Evolutionary conservation across 306 rosid genomes (phyloP).

Genomic region (Malus orientalis): DNA sequence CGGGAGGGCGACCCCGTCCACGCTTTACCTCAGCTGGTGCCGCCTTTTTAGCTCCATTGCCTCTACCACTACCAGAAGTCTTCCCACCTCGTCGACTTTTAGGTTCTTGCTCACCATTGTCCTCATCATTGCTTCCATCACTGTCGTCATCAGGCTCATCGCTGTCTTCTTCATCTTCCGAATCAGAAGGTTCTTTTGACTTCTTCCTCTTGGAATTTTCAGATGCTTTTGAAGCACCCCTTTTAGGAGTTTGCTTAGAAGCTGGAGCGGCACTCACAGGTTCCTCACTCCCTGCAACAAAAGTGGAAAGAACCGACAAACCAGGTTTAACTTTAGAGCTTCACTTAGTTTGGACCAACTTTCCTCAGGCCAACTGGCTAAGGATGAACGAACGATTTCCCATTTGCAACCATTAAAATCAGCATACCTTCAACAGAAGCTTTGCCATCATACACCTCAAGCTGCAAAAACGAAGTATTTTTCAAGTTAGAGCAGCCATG

Average conservation of each 20-base stretch:
- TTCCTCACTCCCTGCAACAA: conserved; percentile 42
- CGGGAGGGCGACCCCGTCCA: conserved; percentile 53
- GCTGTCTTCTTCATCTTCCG: conserved; percentile 33
- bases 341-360: background rate
- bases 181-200: conserved; percentile 54
- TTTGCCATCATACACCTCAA: conserved; percentile 75
- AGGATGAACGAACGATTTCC: background rate
- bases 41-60: conserved; percentile 45
- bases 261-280: conserved; percentile 23
- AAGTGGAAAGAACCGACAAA: conserved; percentile 1
- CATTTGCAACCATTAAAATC: background rate
- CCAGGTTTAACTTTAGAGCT: conserved; percentile 2
- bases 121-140: conserved; percentile 47
- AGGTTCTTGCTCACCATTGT: conserved; percentile 40
- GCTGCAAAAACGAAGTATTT: conserved; percentile 38
- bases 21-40: conserved; percentile 30
- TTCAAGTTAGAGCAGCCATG: background rate
- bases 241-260: conserved; percentile 55
- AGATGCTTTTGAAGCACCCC: conserved; percentile 46
- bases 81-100: conserved; percentile 44
- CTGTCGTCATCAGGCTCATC: conserved; percentile 32
- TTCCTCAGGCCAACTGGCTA: background rate
- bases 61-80: conserved; percentile 43
- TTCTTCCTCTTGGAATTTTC: conserved; percentile 66
- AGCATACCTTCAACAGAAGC: conserved; percentile 70